Conservation (phyloP, 2,329 filamentous ascomycete species). For the Beauveria medogensis region DNA sequence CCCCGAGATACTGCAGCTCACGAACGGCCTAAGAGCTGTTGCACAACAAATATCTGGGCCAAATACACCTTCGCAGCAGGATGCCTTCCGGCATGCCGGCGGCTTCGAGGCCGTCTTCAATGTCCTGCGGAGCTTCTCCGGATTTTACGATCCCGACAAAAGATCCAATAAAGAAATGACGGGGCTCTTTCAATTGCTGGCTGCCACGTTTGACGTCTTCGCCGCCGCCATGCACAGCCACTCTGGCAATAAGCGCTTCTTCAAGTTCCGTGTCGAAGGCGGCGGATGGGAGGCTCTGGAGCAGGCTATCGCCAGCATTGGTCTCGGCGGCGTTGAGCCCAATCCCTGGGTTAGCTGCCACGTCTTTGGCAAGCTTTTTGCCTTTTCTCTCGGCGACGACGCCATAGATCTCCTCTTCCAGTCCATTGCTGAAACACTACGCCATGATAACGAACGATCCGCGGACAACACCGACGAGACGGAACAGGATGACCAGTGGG, state of each 20-base stretch:
- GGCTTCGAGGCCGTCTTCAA: slow-evolving; percentile 71
- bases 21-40: slow-evolving; percentile 54
- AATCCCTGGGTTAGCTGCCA: slow-evolving; percentile 63
- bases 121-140: slow-evolving; percentile 61
- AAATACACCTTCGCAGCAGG: slow-evolving; percentile 49
- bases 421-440: slow-evolving; percentile 32
- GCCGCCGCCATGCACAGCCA: slow-evolving; percentile 70
- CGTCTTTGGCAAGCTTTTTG: slow-evolving; percentile 73
- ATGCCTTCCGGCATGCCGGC: slow-evolving; percentile 72
- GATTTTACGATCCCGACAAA: slow-evolving; percentile 64
- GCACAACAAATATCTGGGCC: slow-evolving; percentile 52
- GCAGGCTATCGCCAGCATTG: slow-evolving; percentile 60
- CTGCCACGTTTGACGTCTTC: slow-evolving; percentile 64
- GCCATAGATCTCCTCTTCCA: slow-evolving; percentile 62
- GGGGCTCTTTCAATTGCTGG: slow-evolving; percentile 59
- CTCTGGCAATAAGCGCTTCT: slow-evolving; percentile 81
- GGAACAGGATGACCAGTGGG: slow-evolving; percentile 30
- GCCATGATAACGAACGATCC: slow-evolving; percentile 22
- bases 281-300: slow-evolving; percentile 75
- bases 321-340: slow-evolving; percentile 55
- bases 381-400: slow-evolving; percentile 74
- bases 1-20: slow-evolving; percentile 39
- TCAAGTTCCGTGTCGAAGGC: slow-evolving; percentile 64
- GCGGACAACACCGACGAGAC: slow-evolving; percentile 22
- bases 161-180: slow-evolving; percentile 54